phyloP scores from a whole-genome alignment of 306 rosid species.

The Geum urbanum region DNA sequence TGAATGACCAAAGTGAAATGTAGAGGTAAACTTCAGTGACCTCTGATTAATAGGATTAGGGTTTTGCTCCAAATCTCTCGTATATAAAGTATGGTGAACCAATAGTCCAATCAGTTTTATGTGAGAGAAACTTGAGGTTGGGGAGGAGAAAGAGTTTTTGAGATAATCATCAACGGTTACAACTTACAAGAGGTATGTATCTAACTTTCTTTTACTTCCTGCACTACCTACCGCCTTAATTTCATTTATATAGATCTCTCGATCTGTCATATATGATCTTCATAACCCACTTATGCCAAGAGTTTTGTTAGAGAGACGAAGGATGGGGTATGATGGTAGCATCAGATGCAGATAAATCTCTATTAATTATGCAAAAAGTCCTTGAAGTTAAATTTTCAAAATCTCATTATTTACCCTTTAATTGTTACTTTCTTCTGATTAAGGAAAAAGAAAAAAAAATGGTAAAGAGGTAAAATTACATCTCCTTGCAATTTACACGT shows the following conservation, averaged over 20 bases:
- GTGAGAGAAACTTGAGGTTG: not conserved
- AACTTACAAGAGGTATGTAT: constrained; percentile 5
- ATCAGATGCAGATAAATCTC: no score
- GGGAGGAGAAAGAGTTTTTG: not conserved
- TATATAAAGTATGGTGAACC: not conserved
- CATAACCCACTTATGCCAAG: not conserved
- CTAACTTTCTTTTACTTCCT: not conserved
- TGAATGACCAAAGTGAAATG: no score
- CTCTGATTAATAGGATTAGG: not conserved
- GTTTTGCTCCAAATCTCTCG: not conserved
- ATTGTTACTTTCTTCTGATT: no score
- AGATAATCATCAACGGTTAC: not conserved
- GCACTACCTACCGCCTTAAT: not conserved
- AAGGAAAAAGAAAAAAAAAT: no score
- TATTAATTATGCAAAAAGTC: no score
- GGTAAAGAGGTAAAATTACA: no score
- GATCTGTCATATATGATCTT: not conserved
- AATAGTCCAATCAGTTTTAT: not conserved
- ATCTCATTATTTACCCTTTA: no score
- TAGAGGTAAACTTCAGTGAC: not conserved
- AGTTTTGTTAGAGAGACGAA: no score
- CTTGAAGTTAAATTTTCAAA: no score
- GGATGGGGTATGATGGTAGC: no score
- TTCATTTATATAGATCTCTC: not conserved
- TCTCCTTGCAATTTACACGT: no score